These are phyloP conservation scores for Blastobotrys chiropterorum DNA, from an alignment of 805 yeast species.

Conservation along the genomic window DNA sequence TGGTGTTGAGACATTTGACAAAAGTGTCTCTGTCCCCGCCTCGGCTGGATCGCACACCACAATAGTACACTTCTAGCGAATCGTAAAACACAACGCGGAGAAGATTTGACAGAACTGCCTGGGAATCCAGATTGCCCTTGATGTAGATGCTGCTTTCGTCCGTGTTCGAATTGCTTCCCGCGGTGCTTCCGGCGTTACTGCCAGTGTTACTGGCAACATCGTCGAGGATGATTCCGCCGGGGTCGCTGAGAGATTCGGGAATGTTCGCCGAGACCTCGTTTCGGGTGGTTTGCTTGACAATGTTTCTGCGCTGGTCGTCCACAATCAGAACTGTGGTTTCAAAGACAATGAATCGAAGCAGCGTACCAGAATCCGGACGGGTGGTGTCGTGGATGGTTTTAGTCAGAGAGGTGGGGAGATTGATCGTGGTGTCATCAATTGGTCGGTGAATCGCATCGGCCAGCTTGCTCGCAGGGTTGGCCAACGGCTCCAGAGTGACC, in stretches of 20 bases:
- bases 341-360: slow-evolving; percentile 11
- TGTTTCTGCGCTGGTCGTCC: slow-evolving; percentile 10
- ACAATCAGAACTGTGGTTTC: slow-evolving; percentile 8
- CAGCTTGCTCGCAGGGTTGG: slow-evolving; percentile 3
- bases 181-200: not conserved
- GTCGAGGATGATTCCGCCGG: not conserved
- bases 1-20: slow-evolving; percentile 1
- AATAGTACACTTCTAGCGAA: not conserved
- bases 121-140: not conserved
- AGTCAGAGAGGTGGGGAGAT: slow-evolving; percentile 8
- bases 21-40: slow-evolving; percentile 6
- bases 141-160: not conserved
- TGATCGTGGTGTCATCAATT: slow-evolving; percentile 1
- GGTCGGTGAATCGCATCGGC: slow-evolving; percentile 15
- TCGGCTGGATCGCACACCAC: not conserved
- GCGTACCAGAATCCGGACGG: slow-evolving; percentile 8
- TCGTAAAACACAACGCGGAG: slow-evolving; percentile 5
- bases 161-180: not conserved
- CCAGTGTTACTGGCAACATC: not conserved
- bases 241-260: not conserved
- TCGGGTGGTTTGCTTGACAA: slow-evolving; percentile 3
- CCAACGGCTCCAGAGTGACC: slow-evolving; percentile 13
- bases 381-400: slow-evolving; percentile 6
- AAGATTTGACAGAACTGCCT: slow-evolving; percentile 1
- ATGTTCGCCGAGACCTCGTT: not conserved